Conservation (phyloP, 176 grass and related monocot species). For the Tuctoria greenei region DNA sequence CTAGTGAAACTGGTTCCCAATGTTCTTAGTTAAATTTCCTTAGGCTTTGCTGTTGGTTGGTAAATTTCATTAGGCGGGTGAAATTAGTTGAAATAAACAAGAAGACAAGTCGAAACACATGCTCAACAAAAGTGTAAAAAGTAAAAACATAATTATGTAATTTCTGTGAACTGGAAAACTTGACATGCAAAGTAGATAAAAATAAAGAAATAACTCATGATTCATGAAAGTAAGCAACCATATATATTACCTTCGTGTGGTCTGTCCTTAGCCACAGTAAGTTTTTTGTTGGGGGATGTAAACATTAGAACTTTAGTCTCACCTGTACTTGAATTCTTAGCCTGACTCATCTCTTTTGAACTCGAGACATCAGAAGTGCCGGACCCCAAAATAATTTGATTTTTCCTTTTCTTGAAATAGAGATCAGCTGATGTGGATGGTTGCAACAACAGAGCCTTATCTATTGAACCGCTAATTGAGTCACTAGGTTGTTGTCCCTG, state of each 20-base stretch:
- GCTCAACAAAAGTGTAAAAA: not conserved
- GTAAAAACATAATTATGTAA: not conserved
- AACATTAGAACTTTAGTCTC: conserved; percentile 55
- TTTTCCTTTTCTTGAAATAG: conserved; percentile 83
- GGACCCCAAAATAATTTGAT: conserved; percentile 80
- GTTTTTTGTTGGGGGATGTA: conserved; percentile 41
- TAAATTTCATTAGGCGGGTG: not conserved
- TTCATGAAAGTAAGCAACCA: not conserved
- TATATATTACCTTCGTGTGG: conserved; percentile 62
- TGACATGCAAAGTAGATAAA: not conserved
- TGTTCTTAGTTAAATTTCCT: not conserved
- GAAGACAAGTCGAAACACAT: not conserved
- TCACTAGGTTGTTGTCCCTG: conserved; percentile 49
- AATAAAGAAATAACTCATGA: not conserved
- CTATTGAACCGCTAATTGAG: conserved; percentile 42
- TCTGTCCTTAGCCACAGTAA: conserved; percentile 41
- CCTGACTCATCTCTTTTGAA: conserved; percentile 40
- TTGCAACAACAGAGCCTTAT: conserved; percentile 42
- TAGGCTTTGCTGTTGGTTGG: not conserved
- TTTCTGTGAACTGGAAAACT: conserved; percentile 8
- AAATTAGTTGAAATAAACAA: conserved; percentile 2
- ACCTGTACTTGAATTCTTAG: conserved; percentile 61
- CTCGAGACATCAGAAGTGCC: conserved; percentile 53
- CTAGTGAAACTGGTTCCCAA: conserved; percentile 5
- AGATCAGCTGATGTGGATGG: conserved; percentile 53